A percentile compares a stretch with the other conserved stretches of the same genome.
Evolutionary conservation across 352 stramenopile genomes (phyloP).

Genomic region (Phytophthora sp.): DNA sequence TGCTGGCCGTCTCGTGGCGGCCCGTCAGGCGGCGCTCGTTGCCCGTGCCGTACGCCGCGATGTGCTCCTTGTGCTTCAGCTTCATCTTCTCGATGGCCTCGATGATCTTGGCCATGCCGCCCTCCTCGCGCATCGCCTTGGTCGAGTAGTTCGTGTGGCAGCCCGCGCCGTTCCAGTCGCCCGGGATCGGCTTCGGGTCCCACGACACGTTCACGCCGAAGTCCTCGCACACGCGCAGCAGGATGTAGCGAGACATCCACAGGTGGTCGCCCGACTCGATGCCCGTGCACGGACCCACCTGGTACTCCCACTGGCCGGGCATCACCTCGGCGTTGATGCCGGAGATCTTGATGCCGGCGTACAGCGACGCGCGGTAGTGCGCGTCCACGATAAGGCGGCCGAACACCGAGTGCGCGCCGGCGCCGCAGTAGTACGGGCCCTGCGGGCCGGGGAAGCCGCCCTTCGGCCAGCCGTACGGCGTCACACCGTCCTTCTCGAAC

Average conservation of each 20-base stretch:
- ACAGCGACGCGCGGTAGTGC: slow-evolving; percentile 96
- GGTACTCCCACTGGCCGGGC: slow-evolving; percentile 98
- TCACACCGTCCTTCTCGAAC: slow-evolving; percentile 89
- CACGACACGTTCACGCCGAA: slow-evolving; percentile 97
- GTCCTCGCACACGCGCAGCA: slow-evolving; percentile 97
- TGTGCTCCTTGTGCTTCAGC: slow-evolving; percentile 97
- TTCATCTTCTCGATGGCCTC: slow-evolving; percentile 98
- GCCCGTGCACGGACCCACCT: slow-evolving; percentile 96
- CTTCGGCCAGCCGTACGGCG: slow-evolving; percentile 93
- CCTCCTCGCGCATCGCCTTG: slow-evolving; percentile 95
- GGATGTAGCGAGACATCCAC: slow-evolving; percentile 97
- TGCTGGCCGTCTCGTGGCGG: slow-evolving; percentile 96
- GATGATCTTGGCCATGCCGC: slow-evolving; percentile 94
- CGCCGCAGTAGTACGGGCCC: slow-evolving; percentile 94
- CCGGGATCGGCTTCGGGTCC: slow-evolving; percentile 97
- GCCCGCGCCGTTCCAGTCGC: slow-evolving; percentile 98
- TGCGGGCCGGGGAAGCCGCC: slow-evolving; percentile 89
- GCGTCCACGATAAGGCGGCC: slow-evolving; percentile 95
- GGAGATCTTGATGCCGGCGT: slow-evolving; percentile 95
- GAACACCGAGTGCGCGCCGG: slow-evolving; percentile 96
- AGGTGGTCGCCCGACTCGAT: slow-evolving; percentile 97
- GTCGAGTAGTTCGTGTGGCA: slow-evolving; percentile 98
- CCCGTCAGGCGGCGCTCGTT: slow-evolving; percentile 98
- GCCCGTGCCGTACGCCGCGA: slow-evolving; percentile 95
- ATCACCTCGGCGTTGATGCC: slow-evolving; percentile 99